Evolutionary conservation across 306 rosid species (phyloP).

Genomic region (Ziziphus jujuba): DNA sequence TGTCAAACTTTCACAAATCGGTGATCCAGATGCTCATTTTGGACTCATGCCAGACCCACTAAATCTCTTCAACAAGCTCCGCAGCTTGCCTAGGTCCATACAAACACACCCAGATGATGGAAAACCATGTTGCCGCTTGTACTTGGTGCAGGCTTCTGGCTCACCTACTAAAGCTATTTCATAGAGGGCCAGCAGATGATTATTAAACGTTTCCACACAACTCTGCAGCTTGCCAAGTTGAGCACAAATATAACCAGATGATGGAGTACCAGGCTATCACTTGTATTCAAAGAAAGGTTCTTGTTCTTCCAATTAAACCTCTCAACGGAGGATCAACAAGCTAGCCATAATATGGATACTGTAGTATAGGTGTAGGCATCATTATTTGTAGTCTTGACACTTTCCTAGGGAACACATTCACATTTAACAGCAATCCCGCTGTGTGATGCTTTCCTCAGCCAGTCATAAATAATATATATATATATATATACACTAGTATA

Average conservation of each 20-base stretch:
- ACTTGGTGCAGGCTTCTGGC: slow-evolving; percentile 92
- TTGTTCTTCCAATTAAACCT: slow-evolving; percentile 52
- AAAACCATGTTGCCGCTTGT: slow-evolving; percentile 84
- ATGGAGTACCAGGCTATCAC: slow-evolving; percentile 64
- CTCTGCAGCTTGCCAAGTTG: slow-evolving; percentile 60
- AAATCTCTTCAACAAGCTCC: slow-evolving; percentile 88
- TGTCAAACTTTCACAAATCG: slow-evolving; percentile 89
- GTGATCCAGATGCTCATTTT: slow-evolving; percentile 96
- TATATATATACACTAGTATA: not conserved
- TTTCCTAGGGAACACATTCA: slow-evolving; percentile 13
- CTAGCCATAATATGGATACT: slow-evolving; percentile 28
- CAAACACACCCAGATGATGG: slow-evolving; percentile 90
- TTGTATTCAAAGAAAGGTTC: slow-evolving; percentile 63
- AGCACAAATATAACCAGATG: slow-evolving; percentile 57
- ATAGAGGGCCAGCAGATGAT: slow-evolving; percentile 24
- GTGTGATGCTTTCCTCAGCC: not conserved
- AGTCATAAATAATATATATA: slow-evolving; percentile 2
- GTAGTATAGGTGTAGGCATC: slow-evolving; percentile 31
- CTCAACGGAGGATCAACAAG: slow-evolving; percentile 10
- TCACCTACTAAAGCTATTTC: slow-evolving; percentile 54
- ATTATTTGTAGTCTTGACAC: slow-evolving; percentile 32
- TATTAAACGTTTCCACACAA: slow-evolving; percentile 56
- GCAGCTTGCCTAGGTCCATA: slow-evolving; percentile 75
- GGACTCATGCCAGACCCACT: slow-evolving; percentile 74
- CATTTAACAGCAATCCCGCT: slow-evolving; percentile 12